Base-by-base conservation (phyloP, 2,329 filamentous ascomycete species). In the Myrmaecium sp. region DNA sequence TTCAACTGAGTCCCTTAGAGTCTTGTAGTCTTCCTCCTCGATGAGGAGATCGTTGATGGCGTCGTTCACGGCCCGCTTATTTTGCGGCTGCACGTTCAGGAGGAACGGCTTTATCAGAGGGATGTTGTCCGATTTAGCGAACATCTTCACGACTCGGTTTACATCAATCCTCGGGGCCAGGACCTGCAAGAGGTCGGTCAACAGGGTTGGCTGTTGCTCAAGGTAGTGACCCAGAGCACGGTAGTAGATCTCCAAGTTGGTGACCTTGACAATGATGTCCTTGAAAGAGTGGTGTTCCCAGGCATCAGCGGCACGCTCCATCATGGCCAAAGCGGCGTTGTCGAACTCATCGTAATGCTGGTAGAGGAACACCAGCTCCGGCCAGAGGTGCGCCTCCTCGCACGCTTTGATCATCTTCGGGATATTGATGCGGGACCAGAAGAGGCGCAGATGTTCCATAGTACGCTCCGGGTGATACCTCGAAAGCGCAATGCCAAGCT, bases 201-300 rank as follows among this genome's bases (percentile, higher is more conserved):
- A 61, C 23, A 98, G 68, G 8, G 86, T 81, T 17, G 89, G 89
- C 52, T 98, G 89, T 57, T 98, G 82, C 58, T 95, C 82, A 21
- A 98, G 71, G 54, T 95, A 95, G 58, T 94, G 94, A 61, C 86
- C 92, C 47, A 95, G 68, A 15, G 81, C 82, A 28, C 86, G 80
- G 66, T 98, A 98, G 64, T 95, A 98, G 44, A 98, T 98, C 57
- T 98, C 91, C 46, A 98, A 60, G 58, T 98, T 98, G 45, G 84
- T 81, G 38, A 94, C 86, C 69, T 98, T 98, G 58, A 93, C 74
- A 30, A 93, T 67, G 27, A 92, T 95, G 49, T 98, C 91, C 66
- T 98, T 98, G 74, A 98, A 98, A 25, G 91, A 89, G 52, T 94
- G 83, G 58, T 98, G 89, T 54, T 98, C 91, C 89, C 89, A 98